Base-by-base conservation (phyloP, 495 filamentous ascomycete genomes). In the Daldinia concentrica region DNA sequence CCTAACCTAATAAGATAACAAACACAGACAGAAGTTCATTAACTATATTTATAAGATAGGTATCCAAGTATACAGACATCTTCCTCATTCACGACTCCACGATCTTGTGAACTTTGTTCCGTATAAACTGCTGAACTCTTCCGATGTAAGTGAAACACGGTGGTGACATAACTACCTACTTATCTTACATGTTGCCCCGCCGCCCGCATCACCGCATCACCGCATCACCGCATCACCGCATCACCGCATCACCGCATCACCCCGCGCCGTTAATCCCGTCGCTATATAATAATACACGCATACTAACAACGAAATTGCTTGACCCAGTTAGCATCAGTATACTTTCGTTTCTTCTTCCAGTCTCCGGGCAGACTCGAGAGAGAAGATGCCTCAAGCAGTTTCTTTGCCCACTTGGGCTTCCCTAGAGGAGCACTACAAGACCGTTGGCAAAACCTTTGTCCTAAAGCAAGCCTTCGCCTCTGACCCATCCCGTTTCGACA, bases 391-490 rank as follows among this genome's bases (percentile, higher is more conserved):
- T 66, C 94, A 95, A 83, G 89, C 94, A 62, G 91, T 87, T 74
- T 90, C 93, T 58, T 89, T 97, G 63, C 81, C 88, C 56, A 89
- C 93, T 68, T 99, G 95, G 95, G 84, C 90, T 78, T 85, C 90
- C 74, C 93, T 98, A 79, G 91, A 96, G 83, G 85, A 91, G 70
- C 96, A 98, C 82, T 93, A 95, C 83, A 86, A 88, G 77, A 86
- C 84, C 43, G 86, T 95, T 34, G 94, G 93, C 62, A 92, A 92
- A 79, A 89, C 90, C 77, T 94, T 98, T 77, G 91, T 97, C 69
- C 85, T 99, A 70, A 97, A 95, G 83, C 91, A 97, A 58, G 90
- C 90, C 78, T 99, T 99, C 84, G 84, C 91, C 78, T 89, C 92
- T 77, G 94, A 99, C 79, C 91, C 93, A 41, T 73, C 89, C 76